Percentiles rank a stretch among this genome's conserved stretches.
These are phyloP conservation scores for Azolla pinnata DNA, from an alignment of 75 land plant genomes.

Conservation along the genomic window DNA sequence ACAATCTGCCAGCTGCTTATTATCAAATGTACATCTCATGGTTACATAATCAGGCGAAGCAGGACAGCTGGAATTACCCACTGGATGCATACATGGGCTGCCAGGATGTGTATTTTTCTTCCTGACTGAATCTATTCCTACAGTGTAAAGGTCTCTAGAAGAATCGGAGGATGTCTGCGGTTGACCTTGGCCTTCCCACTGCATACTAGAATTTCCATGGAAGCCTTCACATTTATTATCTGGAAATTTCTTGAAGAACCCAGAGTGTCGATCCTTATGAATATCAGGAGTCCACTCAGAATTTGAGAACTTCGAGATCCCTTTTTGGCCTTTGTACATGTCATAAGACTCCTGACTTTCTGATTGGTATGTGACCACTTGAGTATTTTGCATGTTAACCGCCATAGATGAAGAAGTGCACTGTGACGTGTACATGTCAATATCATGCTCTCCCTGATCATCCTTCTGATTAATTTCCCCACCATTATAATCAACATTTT, in stretches of 20 bases:
- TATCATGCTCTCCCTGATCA: too few relatives aligned
- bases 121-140: neutral
- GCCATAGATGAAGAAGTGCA: too few relatives aligned
- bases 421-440: too few relatives aligned
- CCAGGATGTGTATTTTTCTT: neutral
- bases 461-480: too few relatives aligned
- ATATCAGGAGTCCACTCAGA: neutral
- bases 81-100: constrained; percentile 6
- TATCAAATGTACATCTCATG: too few relatives aligned
- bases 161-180: neutral
- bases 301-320: neutral
- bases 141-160: neutral
- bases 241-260: too few relatives aligned
- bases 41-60: too few relatives aligned
- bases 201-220: neutral
- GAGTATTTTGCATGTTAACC: neutral
- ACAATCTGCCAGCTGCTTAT: too few relatives aligned
- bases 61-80: too few relatives aligned
- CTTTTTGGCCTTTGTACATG: neutral
- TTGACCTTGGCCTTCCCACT: too few relatives aligned
- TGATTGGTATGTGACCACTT: neutral
- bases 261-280: neutral
- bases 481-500: too few relatives aligned
- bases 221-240: too few relatives aligned
- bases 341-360: neutral